Conservation (phyloP, 1,284 basidiomycete species). For the Rugosomyces carneus region DNA sequence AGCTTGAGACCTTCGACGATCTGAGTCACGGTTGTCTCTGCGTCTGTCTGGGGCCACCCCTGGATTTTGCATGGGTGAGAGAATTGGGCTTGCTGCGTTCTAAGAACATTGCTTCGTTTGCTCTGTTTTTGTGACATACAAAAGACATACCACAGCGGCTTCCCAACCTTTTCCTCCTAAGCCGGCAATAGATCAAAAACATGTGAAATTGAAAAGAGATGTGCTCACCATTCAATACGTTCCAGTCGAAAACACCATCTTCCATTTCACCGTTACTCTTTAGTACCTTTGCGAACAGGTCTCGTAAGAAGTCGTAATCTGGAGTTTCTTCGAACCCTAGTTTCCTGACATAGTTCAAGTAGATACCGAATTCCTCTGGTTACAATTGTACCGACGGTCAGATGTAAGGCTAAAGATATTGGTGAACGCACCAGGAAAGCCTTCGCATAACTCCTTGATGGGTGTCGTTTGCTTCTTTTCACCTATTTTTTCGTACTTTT, state of each 20-base stretch:
- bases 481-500: constrained; percentile 98
- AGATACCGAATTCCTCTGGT: constrained; percentile 85
- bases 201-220: neutral
- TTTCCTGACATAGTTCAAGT: constrained; percentile 84
- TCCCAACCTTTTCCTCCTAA: constrained; percentile 93
- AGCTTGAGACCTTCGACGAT: constrained; percentile 56
- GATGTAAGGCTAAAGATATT: neutral
- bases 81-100: constrained; percentile 51
- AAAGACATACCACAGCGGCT: constrained; percentile 59
- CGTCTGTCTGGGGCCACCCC: constrained; percentile 49
- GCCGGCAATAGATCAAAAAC: neutral
- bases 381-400: neutral
- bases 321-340: constrained; percentile 92
- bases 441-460: constrained; percentile 91
- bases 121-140: too few species aligned
- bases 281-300: constrained; percentile 87
- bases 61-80: constrained; percentile 55
- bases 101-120: constrained; percentile 12
- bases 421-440: constrained; percentile 67
- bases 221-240: constrained; percentile 64
- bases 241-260: constrained; percentile 90
- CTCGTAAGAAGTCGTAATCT: constrained; percentile 93
- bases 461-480: constrained; percentile 98
- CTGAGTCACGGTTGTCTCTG: constrained; percentile 45
- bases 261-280: constrained; percentile 86